A percentile compares a stretch with the other conserved stretches of the same genome.
Conservation (phyloP, 2,329 filamentous ascomycete genomes). For the Aureobasidium sp. region DNA sequence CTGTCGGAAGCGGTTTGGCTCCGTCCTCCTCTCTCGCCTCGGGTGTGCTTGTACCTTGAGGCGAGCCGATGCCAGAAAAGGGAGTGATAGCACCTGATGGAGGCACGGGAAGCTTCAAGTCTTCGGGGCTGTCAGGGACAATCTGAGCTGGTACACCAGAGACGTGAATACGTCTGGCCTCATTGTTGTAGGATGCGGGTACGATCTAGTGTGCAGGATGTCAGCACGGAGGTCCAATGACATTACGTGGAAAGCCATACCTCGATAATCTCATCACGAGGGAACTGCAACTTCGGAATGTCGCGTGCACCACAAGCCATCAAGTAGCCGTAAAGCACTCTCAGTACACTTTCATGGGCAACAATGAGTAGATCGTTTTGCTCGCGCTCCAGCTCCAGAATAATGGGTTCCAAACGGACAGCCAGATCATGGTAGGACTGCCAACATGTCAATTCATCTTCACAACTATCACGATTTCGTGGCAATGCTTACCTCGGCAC, state of each 20-base stretch:
- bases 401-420: slow-evolving; percentile 95
- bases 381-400: slow-evolving; percentile 92
- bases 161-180: slow-evolving; percentile 84
- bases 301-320: slow-evolving; percentile 97
- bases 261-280: slow-evolving; percentile 95
- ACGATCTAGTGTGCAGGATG: slow-evolving; percentile 57
- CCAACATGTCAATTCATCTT: slow-evolving; percentile 21
- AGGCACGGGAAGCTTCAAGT: slow-evolving; percentile 70
- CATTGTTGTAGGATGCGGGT: slow-evolving; percentile 93
- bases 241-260: slow-evolving; percentile 30
- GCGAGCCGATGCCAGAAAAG: slow-evolving; percentile 35
- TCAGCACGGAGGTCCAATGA: background rate
- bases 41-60: slow-evolving; percentile 20
- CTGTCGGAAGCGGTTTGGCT: background rate
- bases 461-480: background rate
- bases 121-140: slow-evolving; percentile 71
- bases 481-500: slow-evolving; percentile 64
- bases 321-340: slow-evolving; percentile 92
- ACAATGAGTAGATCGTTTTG: slow-evolving; percentile 98
- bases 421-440: slow-evolving; percentile 97
- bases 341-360: slow-evolving; percentile 93
- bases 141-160: slow-evolving; percentile 59
- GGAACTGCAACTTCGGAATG: slow-evolving; percentile 88
- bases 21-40: background rate
- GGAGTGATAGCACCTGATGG: slow-evolving; percentile 45